Evolutionary conservation across 2,329 filamentous ascomycete species (phyloP).

Genomic region (Chalaropsis thielavioides): DNA sequence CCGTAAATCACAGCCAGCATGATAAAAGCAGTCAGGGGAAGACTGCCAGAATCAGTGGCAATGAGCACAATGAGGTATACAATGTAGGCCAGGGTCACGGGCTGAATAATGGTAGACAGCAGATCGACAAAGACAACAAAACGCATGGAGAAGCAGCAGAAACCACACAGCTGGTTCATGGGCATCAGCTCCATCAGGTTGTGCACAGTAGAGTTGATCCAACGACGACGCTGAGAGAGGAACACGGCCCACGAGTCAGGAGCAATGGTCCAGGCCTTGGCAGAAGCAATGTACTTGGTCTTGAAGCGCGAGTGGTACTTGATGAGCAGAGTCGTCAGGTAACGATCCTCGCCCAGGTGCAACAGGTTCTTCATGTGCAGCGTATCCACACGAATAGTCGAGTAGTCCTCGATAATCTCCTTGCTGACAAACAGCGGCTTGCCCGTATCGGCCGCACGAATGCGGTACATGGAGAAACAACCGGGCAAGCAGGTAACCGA

Average conservation of each 20-base stretch:
- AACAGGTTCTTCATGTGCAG: slow-evolving; percentile 98
- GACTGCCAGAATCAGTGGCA: slow-evolving; percentile 41
- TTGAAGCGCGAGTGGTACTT: slow-evolving; percentile 91
- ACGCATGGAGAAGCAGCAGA: slow-evolving; percentile 99
- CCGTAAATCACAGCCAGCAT: slow-evolving; percentile 92
- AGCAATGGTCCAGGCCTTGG: slow-evolving; percentile 92
- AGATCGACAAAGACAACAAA: slow-evolving; percentile 94
- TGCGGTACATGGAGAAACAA: slow-evolving; percentile 98
- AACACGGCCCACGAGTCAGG: slow-evolving; percentile 91
- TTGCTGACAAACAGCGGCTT: slow-evolving; percentile 94
- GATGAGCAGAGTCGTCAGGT: slow-evolving; percentile 82
- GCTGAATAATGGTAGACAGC: slow-evolving; percentile 80
- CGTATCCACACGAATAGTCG: slow-evolving; percentile 90
- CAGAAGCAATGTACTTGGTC: slow-evolving; percentile 89
- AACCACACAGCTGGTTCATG: slow-evolving; percentile 85
- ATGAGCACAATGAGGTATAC: slow-evolving; percentile 73
- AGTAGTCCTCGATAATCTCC: slow-evolving; percentile 76
- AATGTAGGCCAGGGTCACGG: slow-evolving; percentile 81
- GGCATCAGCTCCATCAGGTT: slow-evolving; percentile 93
- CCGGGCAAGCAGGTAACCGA: slow-evolving; percentile 95
- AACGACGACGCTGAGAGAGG: slow-evolving; percentile 93
- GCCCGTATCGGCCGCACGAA: slow-evolving; percentile 82
- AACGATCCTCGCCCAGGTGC: slow-evolving; percentile 94
- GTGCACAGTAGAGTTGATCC: slow-evolving; percentile 99
- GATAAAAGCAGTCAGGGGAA: slow-evolving; percentile 79